Evolutionary conservation across 2,329 filamentous ascomycete species (phyloP).

Genomic region (Hypoxylon sp.): DNA sequence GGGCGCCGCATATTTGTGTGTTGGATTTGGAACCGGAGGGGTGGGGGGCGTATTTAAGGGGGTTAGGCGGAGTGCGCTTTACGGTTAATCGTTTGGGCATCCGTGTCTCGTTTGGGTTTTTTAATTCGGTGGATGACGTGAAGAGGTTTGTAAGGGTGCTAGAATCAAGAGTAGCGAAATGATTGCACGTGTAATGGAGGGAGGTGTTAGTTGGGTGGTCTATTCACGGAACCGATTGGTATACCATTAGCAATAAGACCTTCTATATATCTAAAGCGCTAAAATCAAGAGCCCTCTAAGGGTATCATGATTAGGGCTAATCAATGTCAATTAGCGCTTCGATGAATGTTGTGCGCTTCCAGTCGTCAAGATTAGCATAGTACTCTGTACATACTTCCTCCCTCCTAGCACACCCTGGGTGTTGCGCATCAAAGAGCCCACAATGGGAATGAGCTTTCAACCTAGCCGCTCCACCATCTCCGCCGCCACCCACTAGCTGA

Average conservation of each 20-base stretch:
- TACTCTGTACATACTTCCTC: conserved; percentile 26
- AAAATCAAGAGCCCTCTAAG: too few species aligned
- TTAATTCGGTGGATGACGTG: conserved; percentile 47
- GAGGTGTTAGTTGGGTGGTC: too few species aligned
- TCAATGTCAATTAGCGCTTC: too few species aligned
- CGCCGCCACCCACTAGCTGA: neutral
- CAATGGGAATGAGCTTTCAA: conserved; percentile 2
- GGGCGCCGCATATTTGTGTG: conserved; percentile 54
- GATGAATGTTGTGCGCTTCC: conserved; percentile 21
- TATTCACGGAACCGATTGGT: too few species aligned
- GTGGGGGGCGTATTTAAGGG: conserved; percentile 47
- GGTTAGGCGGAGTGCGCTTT: conserved; percentile 24
- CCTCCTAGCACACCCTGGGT: conserved; percentile 6
- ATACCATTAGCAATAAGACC: too few species aligned
- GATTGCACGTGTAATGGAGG: conserved; percentile 21
- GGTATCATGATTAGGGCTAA: too few species aligned
- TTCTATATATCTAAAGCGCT: too few species aligned
- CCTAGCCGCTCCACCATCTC: neutral
- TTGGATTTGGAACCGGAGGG: conserved; percentile 44
- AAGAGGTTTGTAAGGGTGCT: conserved; percentile 38
- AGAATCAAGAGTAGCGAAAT: conserved; percentile 22
- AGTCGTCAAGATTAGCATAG: conserved; percentile 34
- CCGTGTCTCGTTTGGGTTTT: conserved; percentile 52
- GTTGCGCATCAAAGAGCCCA: conserved; percentile 8
- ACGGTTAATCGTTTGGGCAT: conserved; percentile 50